These are phyloP conservation scores for Pelagomonas calceolata DNA, from an alignment of 108 stramenopile genomes.

Conservation along the genomic window DNA sequence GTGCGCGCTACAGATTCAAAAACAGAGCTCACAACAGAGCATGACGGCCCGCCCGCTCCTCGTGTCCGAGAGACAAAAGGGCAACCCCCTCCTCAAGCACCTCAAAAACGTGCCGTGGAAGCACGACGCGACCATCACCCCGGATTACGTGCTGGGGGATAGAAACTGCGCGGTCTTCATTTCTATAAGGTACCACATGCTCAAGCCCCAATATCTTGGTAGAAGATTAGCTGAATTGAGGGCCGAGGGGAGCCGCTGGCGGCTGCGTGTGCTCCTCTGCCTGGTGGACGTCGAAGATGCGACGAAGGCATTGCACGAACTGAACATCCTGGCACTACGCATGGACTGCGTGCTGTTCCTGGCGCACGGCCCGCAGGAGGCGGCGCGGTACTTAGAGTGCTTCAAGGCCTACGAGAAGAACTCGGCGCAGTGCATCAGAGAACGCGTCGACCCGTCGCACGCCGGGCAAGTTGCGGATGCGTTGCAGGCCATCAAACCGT, in stretches of 20 bases:
- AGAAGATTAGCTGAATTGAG: constrained; percentile 42
- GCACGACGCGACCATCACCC: constrained; percentile 21
- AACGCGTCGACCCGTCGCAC: constrained; percentile 44
- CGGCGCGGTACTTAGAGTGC: constrained; percentile 82
- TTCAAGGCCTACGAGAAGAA: constrained; percentile 80
- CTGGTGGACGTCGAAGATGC: constrained; percentile 79
- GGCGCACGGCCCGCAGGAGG: constrained; percentile 72
- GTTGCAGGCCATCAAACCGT: constrained; percentile 39
- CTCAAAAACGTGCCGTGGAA: constrained; percentile 27
- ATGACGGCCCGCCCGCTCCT: neutral
- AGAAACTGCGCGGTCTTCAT: constrained; percentile 16
- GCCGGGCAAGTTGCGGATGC: constrained; percentile 52
- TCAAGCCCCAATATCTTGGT: constrained; percentile 28
- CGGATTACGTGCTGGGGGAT: constrained; percentile 32
- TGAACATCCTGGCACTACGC: constrained; percentile 62
- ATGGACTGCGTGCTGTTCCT: constrained; percentile 64
- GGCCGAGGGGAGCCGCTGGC: constrained; percentile 47
- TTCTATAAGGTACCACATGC: constrained; percentile 27
- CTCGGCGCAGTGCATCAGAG: constrained; percentile 53
- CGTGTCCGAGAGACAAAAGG: constrained; percentile 24
- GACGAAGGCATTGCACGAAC: constrained; percentile 43
- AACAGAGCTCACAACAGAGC: no score
- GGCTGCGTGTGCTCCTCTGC: constrained; percentile 59
- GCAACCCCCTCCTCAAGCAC: constrained; percentile 30
- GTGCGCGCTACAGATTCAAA: no score